Conservation (phyloP, 177 flowering plant genomes). For the Vitis hybrid region DNA sequence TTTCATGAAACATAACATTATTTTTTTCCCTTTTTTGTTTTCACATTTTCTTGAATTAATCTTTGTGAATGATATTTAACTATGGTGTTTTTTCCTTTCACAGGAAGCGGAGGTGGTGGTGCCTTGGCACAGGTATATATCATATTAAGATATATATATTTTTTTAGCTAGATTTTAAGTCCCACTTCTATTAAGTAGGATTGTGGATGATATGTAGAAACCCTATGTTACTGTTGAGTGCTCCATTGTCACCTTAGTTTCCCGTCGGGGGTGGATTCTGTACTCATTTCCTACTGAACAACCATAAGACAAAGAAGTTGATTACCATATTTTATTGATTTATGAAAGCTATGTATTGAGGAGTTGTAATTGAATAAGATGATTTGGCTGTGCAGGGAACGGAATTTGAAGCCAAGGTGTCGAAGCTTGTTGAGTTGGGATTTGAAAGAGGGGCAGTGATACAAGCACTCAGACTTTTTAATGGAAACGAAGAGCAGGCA, state of each 20-base stretch:
- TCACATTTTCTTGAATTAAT: background rate
- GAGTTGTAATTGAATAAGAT: too few species aligned
- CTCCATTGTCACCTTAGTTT: too few species aligned
- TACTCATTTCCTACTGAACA: background rate
- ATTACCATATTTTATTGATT: background rate
- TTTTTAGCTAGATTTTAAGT: too few species aligned
- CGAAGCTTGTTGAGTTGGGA: slow-evolving; percentile 90
- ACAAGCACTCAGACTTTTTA: slow-evolving; percentile 71
- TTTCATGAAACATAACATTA: too few species aligned
- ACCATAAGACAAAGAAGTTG: background rate
- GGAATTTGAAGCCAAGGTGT: slow-evolving; percentile 79
- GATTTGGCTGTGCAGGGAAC: slow-evolving; percentile 45
- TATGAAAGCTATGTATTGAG: too few species aligned
- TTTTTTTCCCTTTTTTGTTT: too few species aligned
- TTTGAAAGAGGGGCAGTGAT: slow-evolving; percentile 74
- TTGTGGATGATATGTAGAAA: too few species aligned
- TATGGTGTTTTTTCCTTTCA: background rate
- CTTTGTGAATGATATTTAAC: background rate
- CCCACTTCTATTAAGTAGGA: too few species aligned
- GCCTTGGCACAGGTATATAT: slow-evolving; percentile 39
- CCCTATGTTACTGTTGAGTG: too few species aligned
- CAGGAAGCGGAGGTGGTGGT: slow-evolving; percentile 32
- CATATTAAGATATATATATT: background rate
- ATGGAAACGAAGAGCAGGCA: slow-evolving; percentile 98
- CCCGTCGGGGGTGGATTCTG: too few species aligned